These are phyloP conservation scores for Plantago elongata DNA, from an alignment of 257 asterid genomes.

Conservation along the genomic window DNA sequence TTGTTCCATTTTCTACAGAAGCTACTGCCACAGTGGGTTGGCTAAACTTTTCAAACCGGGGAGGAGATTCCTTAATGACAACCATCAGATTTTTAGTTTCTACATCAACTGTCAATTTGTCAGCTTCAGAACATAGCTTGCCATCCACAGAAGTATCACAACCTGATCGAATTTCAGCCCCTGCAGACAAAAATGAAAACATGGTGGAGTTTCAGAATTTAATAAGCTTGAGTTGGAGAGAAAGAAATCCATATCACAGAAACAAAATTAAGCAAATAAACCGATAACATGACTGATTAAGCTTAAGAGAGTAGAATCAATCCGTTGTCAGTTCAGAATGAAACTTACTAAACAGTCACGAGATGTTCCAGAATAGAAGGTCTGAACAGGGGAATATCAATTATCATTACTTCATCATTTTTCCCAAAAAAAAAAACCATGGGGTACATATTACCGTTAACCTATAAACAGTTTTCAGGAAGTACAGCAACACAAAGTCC, in stretches of 20 bases:
- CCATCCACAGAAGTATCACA: constrained; percentile 18
- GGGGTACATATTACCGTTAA: too few relatives aligned
- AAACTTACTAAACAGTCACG: background rate
- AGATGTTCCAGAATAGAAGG: background rate
- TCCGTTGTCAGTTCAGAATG: background rate
- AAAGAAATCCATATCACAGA: background rate
- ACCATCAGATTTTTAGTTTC: constrained; percentile 23
- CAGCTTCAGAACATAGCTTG: constrained; percentile 28
- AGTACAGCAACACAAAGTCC: background rate
- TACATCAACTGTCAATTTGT: constrained; percentile 21
- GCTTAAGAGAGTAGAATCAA: background rate
- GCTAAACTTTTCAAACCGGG: constrained; percentile 19
- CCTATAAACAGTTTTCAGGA: background rate
- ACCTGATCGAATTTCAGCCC: constrained; percentile 21
- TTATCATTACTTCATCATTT: too few relatives aligned
- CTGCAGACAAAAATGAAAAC: constrained; percentile 32
- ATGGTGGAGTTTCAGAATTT: constrained; percentile 20
- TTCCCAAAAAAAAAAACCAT: too few relatives aligned
- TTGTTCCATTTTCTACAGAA: constrained; percentile 29
- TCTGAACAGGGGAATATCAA: background rate
- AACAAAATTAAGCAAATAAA: background rate
- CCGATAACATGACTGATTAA: background rate
- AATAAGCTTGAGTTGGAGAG: constrained; percentile 1
- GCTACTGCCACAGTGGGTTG: constrained; percentile 26
- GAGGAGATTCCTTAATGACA: constrained; percentile 24